A percentile compares a stretch with the other conserved stretches of the same genome.
phyloP scores from a whole-genome alignment of 768 basidiomycete species.

The Pisolithus marmoratus region DNA sequence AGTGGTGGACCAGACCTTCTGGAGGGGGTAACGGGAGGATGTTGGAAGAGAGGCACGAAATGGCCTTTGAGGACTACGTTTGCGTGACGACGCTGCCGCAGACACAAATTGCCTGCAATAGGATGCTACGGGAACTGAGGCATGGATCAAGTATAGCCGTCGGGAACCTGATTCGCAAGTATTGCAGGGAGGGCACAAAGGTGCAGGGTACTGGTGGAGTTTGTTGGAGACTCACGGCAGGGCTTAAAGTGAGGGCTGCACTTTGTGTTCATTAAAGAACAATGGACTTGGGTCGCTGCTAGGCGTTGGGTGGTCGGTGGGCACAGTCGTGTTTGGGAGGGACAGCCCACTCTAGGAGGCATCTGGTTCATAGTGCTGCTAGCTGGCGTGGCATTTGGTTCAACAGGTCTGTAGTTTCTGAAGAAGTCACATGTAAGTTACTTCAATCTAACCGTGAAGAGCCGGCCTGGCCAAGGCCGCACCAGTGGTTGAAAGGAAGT shows the following conservation, averaged over 20 bases:
- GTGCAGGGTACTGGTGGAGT: neutral
- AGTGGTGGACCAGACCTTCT: conserved; percentile 21
- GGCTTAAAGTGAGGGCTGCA: too few relatives aligned
- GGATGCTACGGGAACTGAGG: conserved; percentile 15
- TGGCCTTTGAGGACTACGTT: conserved; percentile 30
- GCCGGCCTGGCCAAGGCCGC: neutral
- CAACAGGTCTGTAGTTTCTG: too few relatives aligned
- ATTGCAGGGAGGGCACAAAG: conserved; percentile 10
- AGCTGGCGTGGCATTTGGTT: too few relatives aligned
- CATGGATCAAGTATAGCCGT: conserved; percentile 13
- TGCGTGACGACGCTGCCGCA: conserved; percentile 33
- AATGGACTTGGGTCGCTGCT: neutral
- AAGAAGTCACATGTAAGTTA: too few relatives aligned
- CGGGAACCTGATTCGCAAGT: conserved; percentile 9
- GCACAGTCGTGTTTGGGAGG: too few relatives aligned
- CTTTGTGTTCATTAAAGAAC: neutral
- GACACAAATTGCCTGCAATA: conserved; percentile 9
- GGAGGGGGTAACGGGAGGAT: conserved; percentile 8
- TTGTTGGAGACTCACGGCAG: neutral
- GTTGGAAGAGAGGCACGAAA: conserved; percentile 19
- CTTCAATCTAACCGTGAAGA: too few relatives aligned
- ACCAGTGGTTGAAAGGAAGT: too few relatives aligned
- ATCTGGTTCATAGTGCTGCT: neutral
- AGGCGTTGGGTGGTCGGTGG: too few relatives aligned
- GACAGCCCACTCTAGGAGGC: too few relatives aligned